Base-by-base conservation (phyloP, 306 rosid genomes). In the Lathyrus sativus region DNA sequence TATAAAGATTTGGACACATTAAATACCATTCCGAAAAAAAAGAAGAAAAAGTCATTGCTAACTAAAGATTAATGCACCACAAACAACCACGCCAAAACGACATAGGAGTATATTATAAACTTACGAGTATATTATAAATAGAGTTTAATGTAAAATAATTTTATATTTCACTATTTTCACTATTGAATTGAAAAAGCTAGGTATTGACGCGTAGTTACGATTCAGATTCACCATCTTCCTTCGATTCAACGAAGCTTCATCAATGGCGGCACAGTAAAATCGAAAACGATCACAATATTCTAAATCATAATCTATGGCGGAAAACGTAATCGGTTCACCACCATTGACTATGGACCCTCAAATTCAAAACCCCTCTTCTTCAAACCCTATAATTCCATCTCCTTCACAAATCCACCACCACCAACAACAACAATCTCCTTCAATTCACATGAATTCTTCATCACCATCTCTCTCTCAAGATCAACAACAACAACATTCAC, bases 401-500 rank as follows among this genome's bases (percentile, higher is more conserved):
- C 67, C 67, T 43, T 57, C 74, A 19, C 50, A 66, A 44, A 70
- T 58, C 17, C 8, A 67, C 19, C 75, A 70, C 12, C 75, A 70
- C 10, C 74, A 24, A 24, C 72, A 68, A 22, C 73, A 68, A 3
- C 74, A 70, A 70, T 70, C 75, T 15, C 75, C 75, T 44, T 70
- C 75, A 70, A 57, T 70, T 33, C 74, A 69, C 54, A 56, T 69
- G 19, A 41, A 56, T 5, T 57, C 66, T 2, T 49, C 74, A 2
- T 57, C 74, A 62, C 50, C 67, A 1, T 62, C 67, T 15, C 65
- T 70, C 7, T 66, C 73, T 11, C 73, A 68, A 68, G 71, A 66
- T 22, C 70, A 65, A 4, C 74, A 76, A 5, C 85, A 80, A 19
- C 82, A 78, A 38, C 82, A 73, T 38, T 10, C 86, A 4, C 92